These are phyloP conservation scores for Arctium minus DNA, from an alignment of 129 eudicot species.

Conservation along the genomic window DNA sequence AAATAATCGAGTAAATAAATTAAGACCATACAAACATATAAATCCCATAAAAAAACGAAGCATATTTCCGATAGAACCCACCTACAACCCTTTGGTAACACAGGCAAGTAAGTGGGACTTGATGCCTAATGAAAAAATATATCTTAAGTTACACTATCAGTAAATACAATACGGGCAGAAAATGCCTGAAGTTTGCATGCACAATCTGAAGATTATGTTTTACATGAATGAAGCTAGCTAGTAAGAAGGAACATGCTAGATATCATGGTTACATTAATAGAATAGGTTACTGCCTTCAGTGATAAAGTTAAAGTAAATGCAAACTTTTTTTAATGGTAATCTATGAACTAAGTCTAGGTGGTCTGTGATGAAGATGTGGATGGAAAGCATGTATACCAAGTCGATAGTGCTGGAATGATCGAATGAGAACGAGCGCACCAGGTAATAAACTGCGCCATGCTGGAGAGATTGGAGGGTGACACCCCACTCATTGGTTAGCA, in stretches of 20 bases:
- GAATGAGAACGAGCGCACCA: slow-evolving; percentile 49
- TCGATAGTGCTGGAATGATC: slow-evolving; percentile 34
- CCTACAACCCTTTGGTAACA: too few species aligned
- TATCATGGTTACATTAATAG: background rate
- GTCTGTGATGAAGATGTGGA: too few species aligned
- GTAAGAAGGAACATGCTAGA: background rate
- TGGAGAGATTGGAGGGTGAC: slow-evolving; percentile 80
- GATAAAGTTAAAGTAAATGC: background rate
- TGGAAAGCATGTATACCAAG: slow-evolving; percentile 32
- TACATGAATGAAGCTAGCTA: too few species aligned
- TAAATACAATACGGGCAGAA: too few species aligned
- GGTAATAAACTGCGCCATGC: slow-evolving; percentile 70
- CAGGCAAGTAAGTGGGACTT: too few species aligned
- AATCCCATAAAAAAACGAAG: background rate
- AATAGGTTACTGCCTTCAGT: background rate
- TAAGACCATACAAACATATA: background rate
- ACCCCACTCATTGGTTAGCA: slow-evolving; percentile 87
- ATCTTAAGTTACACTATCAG: too few species aligned
- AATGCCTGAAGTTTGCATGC: too few species aligned
- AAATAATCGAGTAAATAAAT: background rate
- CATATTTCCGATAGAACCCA: background rate
- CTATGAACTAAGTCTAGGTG: background rate
- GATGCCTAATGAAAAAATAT: too few species aligned
- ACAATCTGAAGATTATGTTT: too few species aligned
- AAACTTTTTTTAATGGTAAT: background rate